A percentile compares a stretch with the other conserved stretches of the same genome.
phyloP scores from a whole-genome alignment of 1,284 basidiomycete genomes.

The Ustanciosporium gigantosporum region DNA sequence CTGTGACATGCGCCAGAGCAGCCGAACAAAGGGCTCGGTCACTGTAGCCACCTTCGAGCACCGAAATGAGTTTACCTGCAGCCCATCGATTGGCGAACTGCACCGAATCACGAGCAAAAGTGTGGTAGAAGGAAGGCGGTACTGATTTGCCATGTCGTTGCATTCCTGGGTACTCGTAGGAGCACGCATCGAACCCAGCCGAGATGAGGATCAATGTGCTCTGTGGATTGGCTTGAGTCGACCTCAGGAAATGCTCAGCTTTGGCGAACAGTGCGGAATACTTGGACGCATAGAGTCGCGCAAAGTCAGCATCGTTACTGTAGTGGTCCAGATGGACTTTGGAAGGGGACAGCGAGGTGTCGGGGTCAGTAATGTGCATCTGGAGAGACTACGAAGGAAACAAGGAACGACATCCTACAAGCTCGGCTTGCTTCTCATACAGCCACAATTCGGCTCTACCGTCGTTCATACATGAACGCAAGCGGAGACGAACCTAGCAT shows the following conservation, averaged over 20 bases:
- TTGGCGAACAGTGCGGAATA: conserved; percentile 75
- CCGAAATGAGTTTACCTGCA: conserved; percentile 75
- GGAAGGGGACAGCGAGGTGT: conserved; percentile 65
- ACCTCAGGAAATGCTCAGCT: conserved; percentile 74
- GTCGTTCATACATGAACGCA: no score
- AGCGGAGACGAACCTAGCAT: no score
- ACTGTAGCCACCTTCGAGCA: conserved; percentile 93
- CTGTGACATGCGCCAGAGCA: conserved; percentile 50
- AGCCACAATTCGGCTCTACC: no score
- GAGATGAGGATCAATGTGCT: conserved; percentile 71
- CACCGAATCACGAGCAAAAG: conserved; percentile 76
- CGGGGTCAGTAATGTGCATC: not conserved
- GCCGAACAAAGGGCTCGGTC: conserved; percentile 76
- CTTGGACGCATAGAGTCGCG: conserved; percentile 72
- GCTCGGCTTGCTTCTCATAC: no score
- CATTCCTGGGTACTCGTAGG: conserved; percentile 90
- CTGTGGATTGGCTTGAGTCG: conserved; percentile 70
- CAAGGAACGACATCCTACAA: no score
- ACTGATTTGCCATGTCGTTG: conserved; percentile 88
- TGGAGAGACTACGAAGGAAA: no score
- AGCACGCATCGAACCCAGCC: conserved; percentile 86
- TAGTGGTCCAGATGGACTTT: conserved; percentile 83
- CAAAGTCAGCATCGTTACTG: conserved; percentile 75
- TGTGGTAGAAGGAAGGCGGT: conserved; percentile 81
- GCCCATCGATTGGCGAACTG: conserved; percentile 72